Conservation (phyloP, 495 filamentous ascomycete genomes). For the Lineolata rhizophorae region DNA sequence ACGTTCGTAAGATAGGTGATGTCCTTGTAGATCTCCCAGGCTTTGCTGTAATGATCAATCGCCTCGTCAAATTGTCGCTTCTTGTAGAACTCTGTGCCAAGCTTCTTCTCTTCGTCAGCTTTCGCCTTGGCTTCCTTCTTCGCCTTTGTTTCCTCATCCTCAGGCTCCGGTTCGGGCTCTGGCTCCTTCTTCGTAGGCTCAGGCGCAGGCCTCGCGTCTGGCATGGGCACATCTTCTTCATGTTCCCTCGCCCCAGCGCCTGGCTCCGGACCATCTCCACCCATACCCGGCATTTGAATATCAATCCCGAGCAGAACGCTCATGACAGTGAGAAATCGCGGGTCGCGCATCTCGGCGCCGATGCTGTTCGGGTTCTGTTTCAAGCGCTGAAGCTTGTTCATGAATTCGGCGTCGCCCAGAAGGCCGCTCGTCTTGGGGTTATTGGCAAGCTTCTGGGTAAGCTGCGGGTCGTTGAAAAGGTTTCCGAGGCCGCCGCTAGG, state of each 20-base stretch:
- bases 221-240: conserved; percentile 62
- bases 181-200: conserved; percentile 36
- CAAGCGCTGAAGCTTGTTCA: conserved; percentile 65
- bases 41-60: conserved; percentile 86
- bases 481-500: conserved; percentile 56
- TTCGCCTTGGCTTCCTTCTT: conserved; percentile 81
- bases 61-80: conserved; percentile 88
- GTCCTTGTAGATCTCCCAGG: conserved; percentile 87
- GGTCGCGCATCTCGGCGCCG: conserved; percentile 65
- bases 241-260: conserved; percentile 26
- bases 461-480: conserved; percentile 82
- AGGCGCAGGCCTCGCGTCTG: conserved; percentile 37
- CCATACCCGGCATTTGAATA: conserved; percentile 55
- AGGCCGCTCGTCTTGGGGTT: conserved; percentile 84
- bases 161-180: conserved; percentile 37
- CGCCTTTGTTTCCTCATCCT: conserved; percentile 60
- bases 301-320: conserved; percentile 86
- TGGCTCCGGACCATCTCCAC: conserved; percentile 24
- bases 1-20: conserved; percentile 95
- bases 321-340: conserved; percentile 81
- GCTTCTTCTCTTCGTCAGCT: conserved; percentile 82
- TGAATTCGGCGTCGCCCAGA: conserved; percentile 72
- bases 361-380: conserved; percentile 61
- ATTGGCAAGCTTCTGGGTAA: conserved; percentile 70
- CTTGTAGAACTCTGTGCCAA: conserved; percentile 93